Evolutionary conservation across 2,329 filamentous ascomycete genomes (phyloP), one percentile per base, ranked within the genome.

Genomic region (Paraphoma chrysanthemicola): DNA sequence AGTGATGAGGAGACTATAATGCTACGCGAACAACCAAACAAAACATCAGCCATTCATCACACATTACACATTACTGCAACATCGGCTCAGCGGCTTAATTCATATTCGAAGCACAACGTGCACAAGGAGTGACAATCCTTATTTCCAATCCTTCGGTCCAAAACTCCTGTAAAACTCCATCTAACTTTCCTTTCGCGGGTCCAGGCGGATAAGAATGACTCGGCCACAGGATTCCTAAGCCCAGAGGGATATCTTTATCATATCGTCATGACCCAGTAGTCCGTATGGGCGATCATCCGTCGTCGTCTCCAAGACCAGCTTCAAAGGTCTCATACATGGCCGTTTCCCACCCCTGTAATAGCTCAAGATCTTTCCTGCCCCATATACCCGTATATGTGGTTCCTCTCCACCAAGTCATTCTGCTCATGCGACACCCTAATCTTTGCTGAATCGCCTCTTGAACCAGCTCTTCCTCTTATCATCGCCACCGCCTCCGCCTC

Each of bases 391-490:
- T 8, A 16, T n/a, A 42, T n/a, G 16, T 42, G 14, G 16, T n/a
- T n/a, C 10, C n/a, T 16, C 39, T 14, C n/a, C 39, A 17, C 39
- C 8, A 8, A 42, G 39, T n/a, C 16, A 14, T n/a, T 42, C 33
- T 3, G 6, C 33, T 14, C 9, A 6, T 36, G 10, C 10, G 33
- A 7, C 10, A 10, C 3, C 14, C 67, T 76, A 80, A 46, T 79
- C 81, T 77, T 83, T 93, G 82, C 90, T 95, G 77, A 97, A 95
- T 53, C 88, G 85, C 67, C 88, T 87, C 72, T 90, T 87, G 69
- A 98, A 88, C 92, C 93, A 97, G 74, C 93, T 95, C 84, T 93
- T 93, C 63, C 91, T 85, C 83, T 96, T 97, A 23, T 71, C 69
- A 9, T 66, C 67, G 42, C 59, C 60, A 46, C 56, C 64, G 36